phyloP scores from a whole-genome alignment of 495 filamentous ascomycete species.

The Hypoxylon perforatum region DNA sequence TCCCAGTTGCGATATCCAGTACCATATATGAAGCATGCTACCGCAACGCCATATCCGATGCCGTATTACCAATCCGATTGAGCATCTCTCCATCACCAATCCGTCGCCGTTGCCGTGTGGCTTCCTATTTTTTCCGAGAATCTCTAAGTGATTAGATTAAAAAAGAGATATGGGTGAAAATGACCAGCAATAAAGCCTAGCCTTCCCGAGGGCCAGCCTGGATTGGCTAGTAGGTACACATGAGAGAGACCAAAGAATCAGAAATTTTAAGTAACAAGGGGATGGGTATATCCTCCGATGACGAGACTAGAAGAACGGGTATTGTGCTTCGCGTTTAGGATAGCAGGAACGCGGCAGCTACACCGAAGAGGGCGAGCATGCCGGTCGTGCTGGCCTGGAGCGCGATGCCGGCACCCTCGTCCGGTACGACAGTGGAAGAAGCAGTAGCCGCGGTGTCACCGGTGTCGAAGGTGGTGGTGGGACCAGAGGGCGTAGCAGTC shows the following conservation, averaged over 20 bases:
- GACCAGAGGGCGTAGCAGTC: slow-evolving; percentile 39
- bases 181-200: slow-evolving; percentile 16
- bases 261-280: not conserved
- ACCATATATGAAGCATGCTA: slow-evolving; percentile 14
- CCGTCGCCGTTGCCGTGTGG: slow-evolving; percentile 18
- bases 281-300: not conserved
- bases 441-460: slow-evolving; percentile 22
- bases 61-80: slow-evolving; percentile 21
- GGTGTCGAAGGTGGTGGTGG: slow-evolving; percentile 34
- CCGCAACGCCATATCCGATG: slow-evolving; percentile 41
- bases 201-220: slow-evolving; percentile 35
- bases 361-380: slow-evolving; percentile 32
- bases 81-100: no score
- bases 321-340: slow-evolving; percentile 2
- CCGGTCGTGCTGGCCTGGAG: slow-evolving; percentile 26
- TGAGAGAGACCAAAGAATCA: slow-evolving; percentile 7
- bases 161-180: slow-evolving; percentile 14
- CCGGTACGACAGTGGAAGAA: slow-evolving; percentile 19
- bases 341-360: slow-evolving; percentile 26
- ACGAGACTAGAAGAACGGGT: not conserved
- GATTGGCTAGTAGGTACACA: slow-evolving; percentile 20
- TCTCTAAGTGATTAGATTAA: slow-evolving; percentile 18
- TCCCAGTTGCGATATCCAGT: slow-evolving; percentile 24
- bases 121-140: not conserved
- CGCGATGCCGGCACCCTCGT: slow-evolving; percentile 13